These are phyloP conservation scores for Colletotrichum chrysophilum DNA, from an alignment of 2,329 filamentous ascomycete species.

Conservation along the genomic window DNA sequence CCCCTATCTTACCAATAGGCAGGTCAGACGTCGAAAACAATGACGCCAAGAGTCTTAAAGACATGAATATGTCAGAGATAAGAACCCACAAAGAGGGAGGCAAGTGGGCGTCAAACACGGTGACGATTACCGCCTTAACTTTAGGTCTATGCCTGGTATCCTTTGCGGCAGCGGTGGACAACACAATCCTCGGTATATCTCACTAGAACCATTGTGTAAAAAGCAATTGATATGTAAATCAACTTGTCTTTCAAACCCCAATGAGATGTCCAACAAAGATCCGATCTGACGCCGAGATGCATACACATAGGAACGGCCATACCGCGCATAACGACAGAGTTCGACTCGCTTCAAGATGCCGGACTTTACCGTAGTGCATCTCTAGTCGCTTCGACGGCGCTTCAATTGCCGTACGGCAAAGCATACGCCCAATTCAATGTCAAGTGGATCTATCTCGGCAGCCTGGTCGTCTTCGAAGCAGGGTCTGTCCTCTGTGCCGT, in stretches of 20 bases:
- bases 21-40: neutral
- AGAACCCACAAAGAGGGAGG: rapidly evolving
- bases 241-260: neutral
- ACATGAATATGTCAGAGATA: neutral
- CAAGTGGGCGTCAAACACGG: neutral
- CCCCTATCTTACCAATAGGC: neutral
- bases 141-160: neutral
- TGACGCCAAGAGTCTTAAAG: neutral
- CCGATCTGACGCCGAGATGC: conserved; percentile 35
- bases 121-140: neutral
- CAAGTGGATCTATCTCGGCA: conserved; percentile 44
- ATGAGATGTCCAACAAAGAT: neutral
- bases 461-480: conserved; percentile 47
- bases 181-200: neutral
- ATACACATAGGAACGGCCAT: conserved; percentile 28
- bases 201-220: neutral
- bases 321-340: conserved; percentile 22
- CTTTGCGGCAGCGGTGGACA: neutral
- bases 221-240: neutral
- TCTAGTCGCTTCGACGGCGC: conserved; percentile 11
- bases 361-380: conserved; percentile 1
- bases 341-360: conserved; percentile 19
- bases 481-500: conserved; percentile 48
- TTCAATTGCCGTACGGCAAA: conserved; percentile 58
- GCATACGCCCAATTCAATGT: conserved; percentile 60